phyloP scores from a whole-genome alignment of 805 yeast species.

The Candida bentonensis region DNA sequence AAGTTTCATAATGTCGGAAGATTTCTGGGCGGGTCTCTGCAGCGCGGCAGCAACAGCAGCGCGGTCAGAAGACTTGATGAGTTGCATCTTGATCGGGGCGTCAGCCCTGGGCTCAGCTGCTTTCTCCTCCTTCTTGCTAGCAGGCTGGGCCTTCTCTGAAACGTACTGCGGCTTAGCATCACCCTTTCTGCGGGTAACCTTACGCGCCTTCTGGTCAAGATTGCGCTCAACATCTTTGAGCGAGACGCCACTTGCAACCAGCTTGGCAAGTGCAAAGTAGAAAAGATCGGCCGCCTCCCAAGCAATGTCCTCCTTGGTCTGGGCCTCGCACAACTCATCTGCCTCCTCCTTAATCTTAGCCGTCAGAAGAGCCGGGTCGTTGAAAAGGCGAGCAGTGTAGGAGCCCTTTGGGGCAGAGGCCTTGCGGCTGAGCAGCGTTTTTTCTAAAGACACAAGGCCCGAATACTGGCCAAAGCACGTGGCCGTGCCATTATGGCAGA shows the following conservation, averaged over 20 bases:
- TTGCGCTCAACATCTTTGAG: conserved; percentile 72
- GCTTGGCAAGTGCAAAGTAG: conserved; percentile 50
- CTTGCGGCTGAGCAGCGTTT: conserved; percentile 48
- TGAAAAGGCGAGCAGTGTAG: conserved; percentile 80
- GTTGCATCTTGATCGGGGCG: conserved; percentile 13
- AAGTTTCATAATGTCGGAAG: conserved; percentile 81
- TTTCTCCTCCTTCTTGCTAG: conserved; percentile 9
- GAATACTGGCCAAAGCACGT: conserved; percentile 67
- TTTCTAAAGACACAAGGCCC: conserved; percentile 60
- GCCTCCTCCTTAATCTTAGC: conserved; percentile 93
- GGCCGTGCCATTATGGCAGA: conserved; percentile 74
- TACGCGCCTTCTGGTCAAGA: conserved; percentile 67
- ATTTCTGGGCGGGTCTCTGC: conserved; percentile 89
- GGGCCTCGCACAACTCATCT: conserved; percentile 86
- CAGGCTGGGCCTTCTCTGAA: too few species aligned
- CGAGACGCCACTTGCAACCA: conserved; percentile 61
- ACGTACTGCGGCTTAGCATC: conserved; percentile 82
- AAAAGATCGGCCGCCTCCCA: conserved; percentile 97
- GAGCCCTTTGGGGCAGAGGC: conserved; percentile 76
- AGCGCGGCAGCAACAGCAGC: conserved; percentile 47
- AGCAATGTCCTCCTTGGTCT: conserved; percentile 50
- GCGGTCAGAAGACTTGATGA: conserved; percentile 21
- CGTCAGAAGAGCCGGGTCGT: conserved; percentile 56
- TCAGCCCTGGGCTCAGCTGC: conserved; percentile 6
- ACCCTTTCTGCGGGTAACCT: conserved; percentile 87